Evolutionary conservation across 139 green algal species (phyloP), one percentile per base, ranked within the genome.

Genomic region (Astrephomene gubernaculifera): DNA sequence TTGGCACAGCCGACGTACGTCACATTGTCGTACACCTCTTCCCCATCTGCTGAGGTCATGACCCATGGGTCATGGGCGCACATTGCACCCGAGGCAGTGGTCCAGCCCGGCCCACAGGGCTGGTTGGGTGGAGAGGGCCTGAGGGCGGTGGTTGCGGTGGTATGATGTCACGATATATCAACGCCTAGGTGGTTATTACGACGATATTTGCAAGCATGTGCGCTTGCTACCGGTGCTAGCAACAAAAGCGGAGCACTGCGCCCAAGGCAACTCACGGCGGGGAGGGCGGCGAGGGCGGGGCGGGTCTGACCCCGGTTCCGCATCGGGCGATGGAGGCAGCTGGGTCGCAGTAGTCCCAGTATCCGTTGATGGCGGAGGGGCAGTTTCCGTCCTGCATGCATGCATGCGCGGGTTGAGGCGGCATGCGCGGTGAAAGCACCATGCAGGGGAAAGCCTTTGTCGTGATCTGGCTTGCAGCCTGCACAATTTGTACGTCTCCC

Each of bases 381-480:
- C 79, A 85, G 79, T 75, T 85, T n/a, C 79, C 79, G 79, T 85
- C 79, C 79, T 85, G 79, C 0, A 27, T 4, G 38, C 27, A 6
- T 3, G 31, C 2, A 44, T 4, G 33, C 10, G 7, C 7, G 64
- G 8, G n/a, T n/a, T n/a, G n/a, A n/a, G n/a, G n/a, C 49, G 49
- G 49, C 49, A 57, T 57, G 49, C 49, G 49, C 17, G 49, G n/a
- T n/a, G n/a, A n/a, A n/a, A n/a, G n/a, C n/a, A n/a, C n/a, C n/a
- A n/a, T n/a, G n/a, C n/a, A n/a, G n/a, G n/a, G n/a, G n/a, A n/a
- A n/a, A n/a, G n/a, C n/a, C n/a, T n/a, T n/a, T n/a, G n/a, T n/a
- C n/a, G n/a, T n/a, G n/a, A n/a, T n/a, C n/a, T n/a, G n/a, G n/a
- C n/a, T n/a, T n/a, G n/a, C n/a, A n/a, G n/a, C n/a, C n/a, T n/a